Evolutionary conservation across 257 asterid genomes (phyloP).

Genomic region (Solanum microdontum): DNA sequence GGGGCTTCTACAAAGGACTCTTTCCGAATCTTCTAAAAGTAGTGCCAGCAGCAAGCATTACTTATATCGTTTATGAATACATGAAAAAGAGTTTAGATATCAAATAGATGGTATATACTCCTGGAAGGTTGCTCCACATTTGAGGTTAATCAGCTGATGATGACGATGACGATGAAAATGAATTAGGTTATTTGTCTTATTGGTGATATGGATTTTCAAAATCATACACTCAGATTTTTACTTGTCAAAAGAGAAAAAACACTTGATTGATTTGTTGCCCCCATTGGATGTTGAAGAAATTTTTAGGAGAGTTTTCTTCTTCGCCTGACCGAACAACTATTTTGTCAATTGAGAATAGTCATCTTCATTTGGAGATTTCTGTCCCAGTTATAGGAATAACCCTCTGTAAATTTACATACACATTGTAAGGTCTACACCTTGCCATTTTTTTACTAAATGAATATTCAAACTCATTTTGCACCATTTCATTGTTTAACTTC

Average conservation of each 20-base stretch:
- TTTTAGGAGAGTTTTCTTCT: not conserved
- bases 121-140: not conserved
- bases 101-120: slow-evolving; percentile 26
- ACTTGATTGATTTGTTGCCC: slow-evolving; percentile 10
- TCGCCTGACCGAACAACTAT: slow-evolving; percentile 16
- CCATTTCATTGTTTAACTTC: not conserved
- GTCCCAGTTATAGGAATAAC: slow-evolving; percentile 28
- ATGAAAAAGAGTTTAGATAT: slow-evolving; percentile 82
- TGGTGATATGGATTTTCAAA: slow-evolving; percentile 26
- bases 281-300: slow-evolving; percentile 12
- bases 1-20: slow-evolving; percentile 93
- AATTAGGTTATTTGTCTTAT: slow-evolving; percentile 20
- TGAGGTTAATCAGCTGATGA: not conserved
- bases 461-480: not conserved
- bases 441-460: slow-evolving; percentile 24
- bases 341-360: slow-evolving; percentile 10
- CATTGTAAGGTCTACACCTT: slow-evolving; percentile 16
- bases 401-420: slow-evolving; percentile 28
- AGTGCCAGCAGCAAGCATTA: slow-evolving; percentile 92
- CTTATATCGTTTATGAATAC: slow-evolving; percentile 84
- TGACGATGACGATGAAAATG: slow-evolving; percentile 28
- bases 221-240: slow-evolving; percentile 17
- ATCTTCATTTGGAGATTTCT: slow-evolving; percentile 5
- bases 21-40: slow-evolving; percentile 93
- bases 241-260: not conserved